phyloP scores from a whole-genome alignment of 1,139 yeast species.

The Spathaspora sp. region DNA sequence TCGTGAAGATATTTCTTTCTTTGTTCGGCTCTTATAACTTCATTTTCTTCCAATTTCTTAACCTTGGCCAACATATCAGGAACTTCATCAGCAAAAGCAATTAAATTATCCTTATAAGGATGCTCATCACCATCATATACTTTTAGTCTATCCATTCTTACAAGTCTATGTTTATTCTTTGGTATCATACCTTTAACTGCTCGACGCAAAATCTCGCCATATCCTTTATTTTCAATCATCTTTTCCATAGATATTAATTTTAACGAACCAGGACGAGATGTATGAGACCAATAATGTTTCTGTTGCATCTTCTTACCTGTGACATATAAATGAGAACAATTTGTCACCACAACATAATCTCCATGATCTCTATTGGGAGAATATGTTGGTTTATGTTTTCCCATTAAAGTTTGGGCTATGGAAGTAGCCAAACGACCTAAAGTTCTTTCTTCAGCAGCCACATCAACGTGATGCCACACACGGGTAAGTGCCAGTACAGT shows the following conservation, averaged over 20 bases:
- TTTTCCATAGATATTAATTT: conserved; percentile 81
- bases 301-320: conserved; percentile 84
- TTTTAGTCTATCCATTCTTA: conserved; percentile 80
- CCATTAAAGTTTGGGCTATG: conserved; percentile 85
- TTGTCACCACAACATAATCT: conserved; percentile 94
- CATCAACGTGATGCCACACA: conserved; percentile 94
- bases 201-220: conserved; percentile 72
- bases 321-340: conserved; percentile 75
- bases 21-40: conserved; percentile 31
- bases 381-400: conserved; percentile 92
- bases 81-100: conserved; percentile 85
- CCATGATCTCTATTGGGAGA: conserved; percentile 82
- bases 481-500: conserved; percentile 79
- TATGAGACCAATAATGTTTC: conserved; percentile 89
- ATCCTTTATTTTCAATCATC: conserved; percentile 77
- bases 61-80: conserved; percentile 47
- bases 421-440: conserved; percentile 90
- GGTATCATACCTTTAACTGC: conserved; percentile 98
- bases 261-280: conserved; percentile 86
- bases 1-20: conserved; percentile 35
- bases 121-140: conserved; percentile 85
- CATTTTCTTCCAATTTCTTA: conserved; percentile 38
- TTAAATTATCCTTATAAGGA: conserved; percentile 79
- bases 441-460: conserved; percentile 79
- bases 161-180: conserved; percentile 77